These are phyloP conservation scores for Nepenthes mirabilis DNA, from an alignment of 148 eudicot genomes.

Conservation along the genomic window DNA sequence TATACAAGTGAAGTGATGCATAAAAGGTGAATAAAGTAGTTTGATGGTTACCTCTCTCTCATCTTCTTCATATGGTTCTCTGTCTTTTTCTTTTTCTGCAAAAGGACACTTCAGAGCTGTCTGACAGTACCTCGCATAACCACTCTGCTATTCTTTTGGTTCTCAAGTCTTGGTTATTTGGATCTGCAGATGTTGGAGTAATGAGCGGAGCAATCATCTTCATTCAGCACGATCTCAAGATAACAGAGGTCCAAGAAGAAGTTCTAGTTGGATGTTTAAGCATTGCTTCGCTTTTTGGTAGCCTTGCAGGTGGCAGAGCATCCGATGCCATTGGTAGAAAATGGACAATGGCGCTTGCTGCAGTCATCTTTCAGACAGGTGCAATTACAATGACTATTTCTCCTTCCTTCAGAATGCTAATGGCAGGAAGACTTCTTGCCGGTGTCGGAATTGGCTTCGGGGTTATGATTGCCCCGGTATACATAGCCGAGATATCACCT, in stretches of 20 bases:
- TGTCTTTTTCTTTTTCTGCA: too few species aligned
- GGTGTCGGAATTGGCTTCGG: conserved; percentile 82
- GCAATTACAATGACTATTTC: conserved; percentile 65
- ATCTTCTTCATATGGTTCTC: too few species aligned
- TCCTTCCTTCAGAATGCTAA: conserved; percentile 36
- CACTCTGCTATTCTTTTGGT: too few species aligned
- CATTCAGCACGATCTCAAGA: conserved; percentile 60
- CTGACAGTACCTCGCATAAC: too few species aligned
- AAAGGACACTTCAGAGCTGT: too few species aligned
- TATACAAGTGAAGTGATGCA: too few species aligned
- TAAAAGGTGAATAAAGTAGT: too few species aligned
- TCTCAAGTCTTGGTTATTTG: too few species aligned
- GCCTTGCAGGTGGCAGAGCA: conserved; percentile 56
- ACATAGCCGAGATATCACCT: conserved; percentile 85
- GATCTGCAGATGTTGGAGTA: conserved; percentile 63
- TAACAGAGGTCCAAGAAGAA: conserved; percentile 62
- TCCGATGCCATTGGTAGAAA: conserved; percentile 66
- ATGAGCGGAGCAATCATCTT: conserved; percentile 80
- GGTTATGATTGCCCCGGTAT: conserved; percentile 77
- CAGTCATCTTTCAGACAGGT: conserved; percentile 50
- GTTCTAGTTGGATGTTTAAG: conserved; percentile 57
- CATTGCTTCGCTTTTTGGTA: conserved; percentile 52
- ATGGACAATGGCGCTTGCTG: conserved; percentile 79
- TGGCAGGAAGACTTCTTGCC: conserved; percentile 58
- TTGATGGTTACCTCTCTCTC: too few species aligned